These are phyloP conservation scores for Salisapilia sapeloensis DNA, from an alignment of 352 stramenopile genomes.

Conservation along the genomic window DNA sequence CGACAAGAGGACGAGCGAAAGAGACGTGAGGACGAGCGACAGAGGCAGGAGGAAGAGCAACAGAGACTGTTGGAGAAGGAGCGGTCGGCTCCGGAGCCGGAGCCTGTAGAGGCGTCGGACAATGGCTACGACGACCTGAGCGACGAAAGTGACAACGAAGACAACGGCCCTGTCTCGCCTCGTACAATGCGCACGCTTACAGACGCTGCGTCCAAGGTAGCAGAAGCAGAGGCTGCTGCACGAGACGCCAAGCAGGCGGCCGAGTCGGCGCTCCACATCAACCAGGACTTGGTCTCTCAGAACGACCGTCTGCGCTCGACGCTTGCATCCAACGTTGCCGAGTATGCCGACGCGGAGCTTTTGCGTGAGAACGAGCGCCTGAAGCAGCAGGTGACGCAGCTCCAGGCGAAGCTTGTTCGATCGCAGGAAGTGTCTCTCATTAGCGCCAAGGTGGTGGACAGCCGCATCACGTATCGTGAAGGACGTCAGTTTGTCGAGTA, in stretches of 20 bases:
- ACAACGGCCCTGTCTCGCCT: conserved; percentile 25
- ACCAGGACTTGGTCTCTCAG: conserved; percentile 35
- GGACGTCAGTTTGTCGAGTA: conserved; percentile 60
- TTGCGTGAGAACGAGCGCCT: conserved; percentile 51
- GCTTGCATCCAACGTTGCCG: conserved; percentile 42
- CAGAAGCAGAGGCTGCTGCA: conserved; percentile 46
- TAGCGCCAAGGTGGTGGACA: conserved; percentile 50
- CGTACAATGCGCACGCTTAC: conserved; percentile 42
- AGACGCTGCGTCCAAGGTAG: conserved; percentile 54
- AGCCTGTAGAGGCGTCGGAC: conserved; percentile 56
- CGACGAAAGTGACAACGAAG: background rate
- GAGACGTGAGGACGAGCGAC: conserved; percentile 13
- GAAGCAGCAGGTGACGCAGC: conserved; percentile 46
- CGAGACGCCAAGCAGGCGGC: conserved; percentile 54
- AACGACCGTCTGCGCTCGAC: conserved; percentile 48
- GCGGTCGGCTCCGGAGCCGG: conserved; percentile 9
- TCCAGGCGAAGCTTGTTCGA: conserved; percentile 51
- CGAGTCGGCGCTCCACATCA: conserved; percentile 34
- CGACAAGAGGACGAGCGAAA: conserved; percentile 15
- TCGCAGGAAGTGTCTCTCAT: conserved; percentile 51
- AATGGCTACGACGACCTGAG: conserved; percentile 48
- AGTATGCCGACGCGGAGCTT: conserved; percentile 47
- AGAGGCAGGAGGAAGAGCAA: conserved; percentile 14
- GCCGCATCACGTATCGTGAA: conserved; percentile 45
- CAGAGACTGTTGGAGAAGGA: conserved; percentile 11